Evolutionary conservation across 1,284 basidiomycete genomes (phyloP).

Genomic region (Hemileia vastatrix): DNA sequence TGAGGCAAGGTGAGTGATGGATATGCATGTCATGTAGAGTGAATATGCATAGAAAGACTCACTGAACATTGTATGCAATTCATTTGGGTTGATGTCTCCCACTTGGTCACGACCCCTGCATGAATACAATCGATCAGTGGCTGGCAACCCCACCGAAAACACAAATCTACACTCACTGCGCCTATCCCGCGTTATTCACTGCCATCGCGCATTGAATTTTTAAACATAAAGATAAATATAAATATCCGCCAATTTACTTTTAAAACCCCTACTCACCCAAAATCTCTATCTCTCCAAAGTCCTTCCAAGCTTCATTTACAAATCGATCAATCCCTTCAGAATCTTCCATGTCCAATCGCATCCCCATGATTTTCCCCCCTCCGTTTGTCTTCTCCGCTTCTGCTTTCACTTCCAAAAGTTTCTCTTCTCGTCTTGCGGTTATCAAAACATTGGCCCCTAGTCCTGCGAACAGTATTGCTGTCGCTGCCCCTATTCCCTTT

Average conservation of each 20-base stretch:
- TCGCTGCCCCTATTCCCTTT: conserved; percentile 54
- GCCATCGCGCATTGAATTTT: conserved; percentile 60
- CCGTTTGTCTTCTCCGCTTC: conserved; percentile 61
- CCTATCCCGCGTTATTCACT: conserved; percentile 53
- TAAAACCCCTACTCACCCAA: conserved; percentile 1
- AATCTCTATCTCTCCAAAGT: conserved; percentile 15
- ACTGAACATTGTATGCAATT: conserved; percentile 21
- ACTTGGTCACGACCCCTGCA: conserved; percentile 7
- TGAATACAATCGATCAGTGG: conserved; percentile 11
- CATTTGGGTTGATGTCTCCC: conserved; percentile 18
- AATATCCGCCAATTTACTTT: neutral
- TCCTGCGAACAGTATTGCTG: conserved; percentile 69
- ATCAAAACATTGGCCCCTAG: conserved; percentile 48
- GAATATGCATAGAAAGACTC: conserved; percentile 14
- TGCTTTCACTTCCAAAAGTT: conserved; percentile 38
- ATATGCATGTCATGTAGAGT: too few species aligned
- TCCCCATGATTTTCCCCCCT: conserved; percentile 59
- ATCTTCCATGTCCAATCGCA: conserved; percentile 67
- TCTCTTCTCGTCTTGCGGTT: conserved; percentile 45
- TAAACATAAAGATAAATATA: conserved; percentile 64
- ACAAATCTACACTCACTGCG: neutral
- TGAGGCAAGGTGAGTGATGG: too few species aligned
- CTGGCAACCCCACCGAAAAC: conserved; percentile 1
- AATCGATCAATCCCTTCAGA: conserved; percentile 31
- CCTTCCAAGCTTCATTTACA: neutral